These are phyloP conservation scores for Aquilaria agallochum DNA, from an alignment of 441 rosid genomes.

Conservation along the genomic window DNA sequence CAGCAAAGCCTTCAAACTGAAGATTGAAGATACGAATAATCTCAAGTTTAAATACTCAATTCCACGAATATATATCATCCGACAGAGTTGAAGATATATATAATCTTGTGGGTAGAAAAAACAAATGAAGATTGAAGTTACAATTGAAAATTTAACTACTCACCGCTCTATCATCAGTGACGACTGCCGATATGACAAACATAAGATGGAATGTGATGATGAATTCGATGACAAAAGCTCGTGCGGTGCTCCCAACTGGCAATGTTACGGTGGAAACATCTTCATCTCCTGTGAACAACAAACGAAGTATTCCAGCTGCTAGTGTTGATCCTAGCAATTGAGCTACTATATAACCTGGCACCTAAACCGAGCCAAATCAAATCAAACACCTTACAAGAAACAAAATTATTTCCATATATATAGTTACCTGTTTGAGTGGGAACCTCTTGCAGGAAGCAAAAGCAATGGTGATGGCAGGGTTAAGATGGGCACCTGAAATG, in stretches of 20 bases:
- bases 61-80: too few species aligned
- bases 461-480: conserved; percentile 39
- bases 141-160: conserved; percentile 10
- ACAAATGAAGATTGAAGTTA: too few species aligned
- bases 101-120: too few species aligned
- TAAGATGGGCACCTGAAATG: conserved; percentile 43
- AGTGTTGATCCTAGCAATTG: conserved; percentile 45
- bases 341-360: conserved; percentile 41
- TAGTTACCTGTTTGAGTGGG: conserved; percentile 22
- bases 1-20: too few species aligned
- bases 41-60: too few species aligned
- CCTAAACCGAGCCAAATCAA: conserved; percentile 28
- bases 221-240: conserved; percentile 52
- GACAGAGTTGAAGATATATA: too few species aligned
- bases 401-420: not conserved
- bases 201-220: conserved; percentile 80
- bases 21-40: too few species aligned
- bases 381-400: not conserved
- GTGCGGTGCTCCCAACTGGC: not conserved
- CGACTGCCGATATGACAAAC: conserved; percentile 75
- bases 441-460: conserved; percentile 25
- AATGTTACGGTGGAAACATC: conserved; percentile 58
- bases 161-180: conserved; percentile 83
- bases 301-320: conserved; percentile 63
- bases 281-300: conserved; percentile 50